These are phyloP conservation scores for Alternaria brassicicola DNA, from an alignment of 2,329 filamentous ascomycete genomes.

Conservation along the genomic window DNA sequence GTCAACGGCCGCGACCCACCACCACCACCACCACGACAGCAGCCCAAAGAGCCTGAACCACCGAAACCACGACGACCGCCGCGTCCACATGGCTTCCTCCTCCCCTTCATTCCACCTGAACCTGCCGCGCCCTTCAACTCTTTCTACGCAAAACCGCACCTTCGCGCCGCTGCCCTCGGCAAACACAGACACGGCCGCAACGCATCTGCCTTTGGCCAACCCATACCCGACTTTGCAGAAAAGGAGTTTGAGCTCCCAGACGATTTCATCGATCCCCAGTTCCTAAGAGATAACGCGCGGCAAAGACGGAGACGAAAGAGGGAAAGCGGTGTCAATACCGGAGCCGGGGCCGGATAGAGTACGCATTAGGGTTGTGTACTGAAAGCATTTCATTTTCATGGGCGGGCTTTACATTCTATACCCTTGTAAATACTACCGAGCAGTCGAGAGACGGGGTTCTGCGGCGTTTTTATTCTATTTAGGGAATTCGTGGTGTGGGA, in stretches of 20 bases:
- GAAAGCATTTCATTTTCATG: neutral
- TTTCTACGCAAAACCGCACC: conserved; percentile 81
- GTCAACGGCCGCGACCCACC: conserved; percentile 14
- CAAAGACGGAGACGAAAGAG: conserved; percentile 67
- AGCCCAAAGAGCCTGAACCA: conserved; percentile 51
- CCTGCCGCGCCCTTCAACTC: conserved; percentile 74
- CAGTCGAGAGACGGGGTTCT: neutral
- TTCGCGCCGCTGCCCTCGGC: conserved; percentile 79
- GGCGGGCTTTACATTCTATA: neutral
- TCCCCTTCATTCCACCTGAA: conserved; percentile 37
- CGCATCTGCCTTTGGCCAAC: conserved; percentile 79
- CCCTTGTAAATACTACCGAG: neutral
- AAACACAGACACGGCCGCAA: conserved; percentile 72
- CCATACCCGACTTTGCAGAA: conserved; percentile 74
- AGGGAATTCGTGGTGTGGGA: neutral
- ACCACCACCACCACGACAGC: conserved; percentile 46
- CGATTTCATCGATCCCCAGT: conserved; percentile 61
- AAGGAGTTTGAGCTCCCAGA: conserved; percentile 76
- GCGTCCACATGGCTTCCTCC: conserved; percentile 40
- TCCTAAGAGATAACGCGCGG: conserved; percentile 63
- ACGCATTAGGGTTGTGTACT: neutral
- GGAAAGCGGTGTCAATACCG: conserved; percentile 46
- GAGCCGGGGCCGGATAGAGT: neutral
- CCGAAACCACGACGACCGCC: conserved; percentile 42
- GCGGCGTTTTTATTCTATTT: neutral